Conservation (phyloP, 2,329 filamentous ascomycete species). For the Sporothrix schenckii region DNA sequence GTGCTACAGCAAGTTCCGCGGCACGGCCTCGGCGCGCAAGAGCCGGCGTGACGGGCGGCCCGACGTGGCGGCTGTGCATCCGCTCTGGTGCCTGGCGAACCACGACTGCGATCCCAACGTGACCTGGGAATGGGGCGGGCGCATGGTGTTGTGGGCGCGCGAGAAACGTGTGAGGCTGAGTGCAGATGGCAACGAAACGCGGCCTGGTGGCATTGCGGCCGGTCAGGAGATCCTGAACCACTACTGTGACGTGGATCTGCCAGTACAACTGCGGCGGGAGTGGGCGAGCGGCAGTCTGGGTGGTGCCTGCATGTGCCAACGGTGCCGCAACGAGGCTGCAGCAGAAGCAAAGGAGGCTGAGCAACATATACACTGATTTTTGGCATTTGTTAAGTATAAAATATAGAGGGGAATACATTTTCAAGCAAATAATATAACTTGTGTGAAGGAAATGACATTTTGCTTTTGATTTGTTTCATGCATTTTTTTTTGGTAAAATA, state of each 20-base stretch:
- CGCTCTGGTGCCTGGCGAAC: constrained; percentile 94
- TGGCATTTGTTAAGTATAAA: neutral
- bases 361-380: neutral
- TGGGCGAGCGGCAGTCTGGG: constrained; percentile 89
- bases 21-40: constrained; percentile 84
- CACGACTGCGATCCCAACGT: constrained; percentile 97
- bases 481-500: neutral
- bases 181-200: constrained; percentile 21
- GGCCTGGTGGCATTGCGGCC: constrained; percentile 65
- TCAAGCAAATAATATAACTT: constrained; percentile 1
- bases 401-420: neutral
- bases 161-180: constrained; percentile 56
- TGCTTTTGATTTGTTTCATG: neutral
- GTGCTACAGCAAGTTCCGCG: constrained; percentile 88
- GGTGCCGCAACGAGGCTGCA: constrained; percentile 74
- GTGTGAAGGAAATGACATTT: neutral
- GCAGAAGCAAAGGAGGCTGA: constrained; percentile 29
- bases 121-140: constrained; percentile 86
- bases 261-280: constrained; percentile 78
- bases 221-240: constrained; percentile 90
- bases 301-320: constrained; percentile 81
- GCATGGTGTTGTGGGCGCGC: constrained; percentile 70
- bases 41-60: constrained; percentile 76
- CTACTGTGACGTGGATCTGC: constrained; percentile 84
- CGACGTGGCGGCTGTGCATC: constrained; percentile 90